These are phyloP conservation scores for Fusarium multiceps DNA, from an alignment of 2,329 filamentous ascomycete species.

Conservation along the genomic window DNA sequence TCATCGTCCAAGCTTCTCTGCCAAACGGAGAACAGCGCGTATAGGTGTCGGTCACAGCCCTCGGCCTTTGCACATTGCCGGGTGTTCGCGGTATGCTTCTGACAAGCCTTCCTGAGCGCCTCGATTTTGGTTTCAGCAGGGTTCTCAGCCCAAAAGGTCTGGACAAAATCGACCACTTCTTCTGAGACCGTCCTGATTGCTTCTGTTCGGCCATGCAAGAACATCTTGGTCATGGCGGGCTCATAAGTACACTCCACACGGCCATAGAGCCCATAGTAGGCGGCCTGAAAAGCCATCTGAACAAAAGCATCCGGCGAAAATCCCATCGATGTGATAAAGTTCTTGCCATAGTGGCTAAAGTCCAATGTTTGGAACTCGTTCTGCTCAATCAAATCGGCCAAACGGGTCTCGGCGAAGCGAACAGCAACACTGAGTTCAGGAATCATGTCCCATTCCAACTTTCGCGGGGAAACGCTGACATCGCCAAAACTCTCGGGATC, in stretches of 20 bases:
- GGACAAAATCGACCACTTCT: conserved; percentile 88
- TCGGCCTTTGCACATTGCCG: conserved; percentile 88
- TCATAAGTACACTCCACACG: conserved; percentile 96
- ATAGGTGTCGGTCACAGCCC: conserved; percentile 92
- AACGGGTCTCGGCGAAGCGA: conserved; percentile 92
- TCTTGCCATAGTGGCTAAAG: conserved; percentile 91
- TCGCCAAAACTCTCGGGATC: conserved; percentile 93
- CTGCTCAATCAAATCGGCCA: conserved; percentile 94
- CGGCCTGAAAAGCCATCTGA: conserved; percentile 98
- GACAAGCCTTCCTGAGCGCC: conserved; percentile 82
- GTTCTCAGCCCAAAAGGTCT: conserved; percentile 94
- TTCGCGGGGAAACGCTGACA: conserved; percentile 92
- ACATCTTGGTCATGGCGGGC: conserved; percentile 97
- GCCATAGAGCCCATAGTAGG: conserved; percentile 96
- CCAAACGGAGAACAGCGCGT: conserved; percentile 95
- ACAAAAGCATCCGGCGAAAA: conserved; percentile 98
- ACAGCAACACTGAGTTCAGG: conserved; percentile 91
- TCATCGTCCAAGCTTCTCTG: conserved; percentile 83
- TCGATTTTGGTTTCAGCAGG: conserved; percentile 86
- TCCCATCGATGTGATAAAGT: conserved; percentile 96
- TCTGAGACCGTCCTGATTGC: conserved; percentile 87
- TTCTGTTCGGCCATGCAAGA: conserved; percentile 92
- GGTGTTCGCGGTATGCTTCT: conserved; percentile 83
- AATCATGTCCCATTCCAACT: conserved; percentile 97
- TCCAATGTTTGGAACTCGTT: conserved; percentile 96